Evolutionary conservation across 2,329 filamentous ascomycete species (phyloP).

Genomic region (Drechslerella coelobrocha): DNA sequence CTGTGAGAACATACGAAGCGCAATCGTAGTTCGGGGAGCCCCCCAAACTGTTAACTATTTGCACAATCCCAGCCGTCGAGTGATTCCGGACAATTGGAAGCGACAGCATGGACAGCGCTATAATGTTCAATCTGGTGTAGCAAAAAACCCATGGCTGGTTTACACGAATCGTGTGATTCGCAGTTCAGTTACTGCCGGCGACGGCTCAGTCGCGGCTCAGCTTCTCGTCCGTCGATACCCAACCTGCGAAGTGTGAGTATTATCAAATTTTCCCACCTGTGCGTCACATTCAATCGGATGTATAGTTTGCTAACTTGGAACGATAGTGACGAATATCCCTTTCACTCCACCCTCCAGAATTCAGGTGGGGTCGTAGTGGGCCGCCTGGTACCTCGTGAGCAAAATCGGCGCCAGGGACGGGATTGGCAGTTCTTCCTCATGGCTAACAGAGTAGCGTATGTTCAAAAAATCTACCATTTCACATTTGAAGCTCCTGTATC

Average conservation of each 20-base stretch:
- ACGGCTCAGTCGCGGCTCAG: not conserved
- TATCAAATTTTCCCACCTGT: not conserved
- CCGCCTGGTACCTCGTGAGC: slow-evolving; percentile 5
- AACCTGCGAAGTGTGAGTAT: slow-evolving; percentile 27
- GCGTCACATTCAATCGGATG: not conserved
- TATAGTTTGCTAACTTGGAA: not conserved
- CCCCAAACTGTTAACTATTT: slow-evolving; percentile 6
- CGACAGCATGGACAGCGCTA: not conserved
- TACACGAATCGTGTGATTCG: not conserved
- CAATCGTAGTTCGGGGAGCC: not conserved
- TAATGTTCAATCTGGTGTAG: not conserved
- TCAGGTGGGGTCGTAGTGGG: not conserved
- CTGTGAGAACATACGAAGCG: slow-evolving; percentile 17
- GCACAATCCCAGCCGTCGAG: not conserved
- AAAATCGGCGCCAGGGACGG: not conserved
- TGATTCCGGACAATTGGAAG: not conserved
- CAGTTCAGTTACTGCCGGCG: not conserved
- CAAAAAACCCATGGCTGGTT: not conserved
- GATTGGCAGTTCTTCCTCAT: slow-evolving; percentile 10
- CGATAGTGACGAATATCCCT: slow-evolving; percentile 23
- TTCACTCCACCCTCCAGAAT: slow-evolving; percentile 12
- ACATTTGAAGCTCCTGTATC: not conserved
- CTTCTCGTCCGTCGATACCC: not conserved
- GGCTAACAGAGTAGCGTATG: slow-evolving; percentile 23
- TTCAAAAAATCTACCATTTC: not conserved